These are phyloP conservation scores for Thielaviopsis punctulata DNA, from an alignment of 2,329 filamentous ascomycete genomes.

Conservation along the genomic window DNA sequence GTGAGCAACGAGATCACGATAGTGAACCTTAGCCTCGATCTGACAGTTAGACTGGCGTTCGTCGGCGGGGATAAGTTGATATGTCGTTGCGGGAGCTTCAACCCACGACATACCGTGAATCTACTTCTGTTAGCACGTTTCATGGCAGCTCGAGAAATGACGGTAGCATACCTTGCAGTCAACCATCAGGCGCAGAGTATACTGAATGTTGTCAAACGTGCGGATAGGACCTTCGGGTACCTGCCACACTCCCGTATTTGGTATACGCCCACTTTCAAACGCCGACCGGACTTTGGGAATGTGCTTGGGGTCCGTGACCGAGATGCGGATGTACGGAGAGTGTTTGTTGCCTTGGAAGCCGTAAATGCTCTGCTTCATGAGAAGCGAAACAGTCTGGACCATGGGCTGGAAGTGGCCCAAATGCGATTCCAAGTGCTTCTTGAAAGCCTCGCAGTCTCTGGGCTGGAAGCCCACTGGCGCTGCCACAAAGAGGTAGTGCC, in stretches of 20 bases:
- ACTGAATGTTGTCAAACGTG: constrained; percentile 93
- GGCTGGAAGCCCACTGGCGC: constrained; percentile 69
- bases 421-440: constrained; percentile 61
- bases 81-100: constrained; percentile 59
- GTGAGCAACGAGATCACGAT: constrained; percentile 70
- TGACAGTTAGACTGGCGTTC: constrained; percentile 82
- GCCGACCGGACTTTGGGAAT: constrained; percentile 59
- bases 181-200: constrained; percentile 92
- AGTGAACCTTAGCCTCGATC: constrained; percentile 78
- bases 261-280: constrained; percentile 60
- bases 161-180: constrained; percentile 56
- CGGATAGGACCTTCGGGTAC: constrained; percentile 49
- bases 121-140: constrained; percentile 22
- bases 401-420: constrained; percentile 57
- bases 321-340: constrained; percentile 84
- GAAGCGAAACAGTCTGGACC: constrained; percentile 67
- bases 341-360: constrained; percentile 88
- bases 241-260: constrained; percentile 86
- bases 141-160: too few species aligned
- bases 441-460: constrained; percentile 62
- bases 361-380: constrained; percentile 79
- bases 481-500: constrained; percentile 87
- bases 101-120: constrained; percentile 97
- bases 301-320: constrained; percentile 73
- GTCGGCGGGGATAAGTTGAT: constrained; percentile 47